phyloP scores from a whole-genome alignment of 257 asterid genomes.

The Cynanchum wilfordii region DNA sequence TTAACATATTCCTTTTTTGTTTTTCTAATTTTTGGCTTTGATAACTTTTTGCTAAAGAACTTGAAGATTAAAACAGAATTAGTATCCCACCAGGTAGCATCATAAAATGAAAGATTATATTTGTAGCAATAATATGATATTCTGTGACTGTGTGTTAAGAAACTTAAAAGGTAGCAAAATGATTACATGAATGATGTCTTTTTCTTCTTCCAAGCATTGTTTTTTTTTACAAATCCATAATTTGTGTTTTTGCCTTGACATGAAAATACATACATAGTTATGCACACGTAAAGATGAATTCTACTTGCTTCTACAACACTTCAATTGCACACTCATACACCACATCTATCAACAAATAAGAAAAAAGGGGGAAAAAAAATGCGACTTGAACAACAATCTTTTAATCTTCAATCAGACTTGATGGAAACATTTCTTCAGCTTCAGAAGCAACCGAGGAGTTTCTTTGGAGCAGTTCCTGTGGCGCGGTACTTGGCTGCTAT shows the following conservation, averaged over 20 bases:
- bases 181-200: neutral
- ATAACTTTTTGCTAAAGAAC: conserved; percentile 5
- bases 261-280: conserved; percentile 31
- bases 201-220: conserved; percentile 1
- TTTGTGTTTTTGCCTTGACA: neutral
- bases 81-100: neutral
- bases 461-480: conserved; percentile 86
- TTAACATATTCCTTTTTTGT: neutral
- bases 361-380: conserved; percentile 32
- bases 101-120: neutral
- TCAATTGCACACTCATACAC: conserved; percentile 28
- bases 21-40: neutral
- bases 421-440: conserved; percentile 12
- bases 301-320: conserved; percentile 29
- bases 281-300: conserved; percentile 39
- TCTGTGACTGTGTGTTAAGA: neutral
- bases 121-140: too few relatives aligned
- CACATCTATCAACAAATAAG: conserved; percentile 26
- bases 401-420: conserved; percentile 19
- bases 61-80: neutral
- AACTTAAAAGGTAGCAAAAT: neutral
- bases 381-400: conserved; percentile 20
- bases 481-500: conserved; percentile 76
- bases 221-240: conserved; percentile 10
- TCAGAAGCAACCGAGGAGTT: conserved; percentile 69